Evolutionary conservation across 163 green algal genomes (phyloP), one percentile per base, ranked within the genome.

Genomic region (Scenedesmus sp.): DNA sequence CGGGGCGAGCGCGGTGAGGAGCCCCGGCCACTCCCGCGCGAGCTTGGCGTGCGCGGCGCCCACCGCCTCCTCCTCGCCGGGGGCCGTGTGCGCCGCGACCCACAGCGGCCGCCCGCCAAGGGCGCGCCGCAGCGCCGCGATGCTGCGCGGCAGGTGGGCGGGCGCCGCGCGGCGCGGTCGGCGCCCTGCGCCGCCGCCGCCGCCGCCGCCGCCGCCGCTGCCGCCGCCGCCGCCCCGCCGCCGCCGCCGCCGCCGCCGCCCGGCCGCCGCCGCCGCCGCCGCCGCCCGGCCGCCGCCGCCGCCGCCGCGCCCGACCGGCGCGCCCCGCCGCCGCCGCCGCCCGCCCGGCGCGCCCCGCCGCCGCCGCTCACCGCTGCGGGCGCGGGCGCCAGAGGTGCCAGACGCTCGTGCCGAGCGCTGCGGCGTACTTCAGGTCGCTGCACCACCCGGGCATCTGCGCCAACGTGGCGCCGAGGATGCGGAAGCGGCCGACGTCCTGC

Each of bases 401-500:
- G 24, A 86, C 80, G 31, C 80, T 81, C 29, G 75, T 77, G 45
- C 85, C 83, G 66, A 91, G 66, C 29, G 82, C 81, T 31, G 86
- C 75, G 22, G 75, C 87, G 50, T 93, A 92, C 54, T 86, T 90
- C 50, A 95, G 81, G 65, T 94, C 89, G 28, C 65, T 83, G 54
- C 83, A 91, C 87, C 89, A 94, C 11, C 88, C 88, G 2, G 89
- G 89, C 84, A 94, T 94, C 67, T 91, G 85, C 17, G 24, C 29
- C 48, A 90, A 69, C 11, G 67, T 83, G 11, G 89, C 88, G 4
- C 90, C 90, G 45, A 95, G 82, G 28, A 91, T 83, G 60, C 91
- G 86, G 69, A 93, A 91, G 70, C 87, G 87, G 0, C 81, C 85
- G 28, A 90, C 88, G 39, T 94, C 88, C 85, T 90, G 78, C 62